phyloP scores from a whole-genome alignment of 495 filamentous ascomycete species.

The Hypoxylon cercidicola region DNA sequence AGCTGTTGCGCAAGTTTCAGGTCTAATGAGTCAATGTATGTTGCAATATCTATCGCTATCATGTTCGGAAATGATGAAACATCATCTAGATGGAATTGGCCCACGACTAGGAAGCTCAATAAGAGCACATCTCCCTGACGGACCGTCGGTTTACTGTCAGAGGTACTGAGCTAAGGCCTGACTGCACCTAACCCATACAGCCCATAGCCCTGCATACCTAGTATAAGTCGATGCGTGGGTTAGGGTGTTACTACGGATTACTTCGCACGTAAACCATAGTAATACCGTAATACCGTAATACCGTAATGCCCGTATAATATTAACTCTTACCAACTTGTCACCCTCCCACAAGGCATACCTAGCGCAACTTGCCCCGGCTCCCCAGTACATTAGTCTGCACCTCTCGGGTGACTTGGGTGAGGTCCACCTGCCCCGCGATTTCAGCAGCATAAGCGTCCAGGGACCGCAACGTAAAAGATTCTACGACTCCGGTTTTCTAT shows the following conservation, averaged over 20 bases:
- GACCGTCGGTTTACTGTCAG: neutral
- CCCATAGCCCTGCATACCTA: no score
- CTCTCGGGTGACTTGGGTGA: conserved; percentile 40
- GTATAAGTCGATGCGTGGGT: neutral
- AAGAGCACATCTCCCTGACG: neutral
- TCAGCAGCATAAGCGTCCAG: conserved; percentile 30
- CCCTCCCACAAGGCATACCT: conserved; percentile 24
- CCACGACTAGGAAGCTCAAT: conserved; percentile 28
- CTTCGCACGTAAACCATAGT: conserved; percentile 15
- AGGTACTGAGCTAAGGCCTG: no score
- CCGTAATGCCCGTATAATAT: neutral
- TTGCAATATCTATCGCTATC: conserved; percentile 40
- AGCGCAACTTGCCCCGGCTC: conserved; percentile 32
- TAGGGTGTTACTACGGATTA: neutral
- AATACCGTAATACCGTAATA: conserved; percentile 15
- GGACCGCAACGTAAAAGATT: conserved; percentile 41
- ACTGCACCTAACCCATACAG: no score
- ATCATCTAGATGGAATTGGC: conserved; percentile 27
- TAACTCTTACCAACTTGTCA: neutral
- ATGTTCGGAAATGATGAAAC: conserved; percentile 31
- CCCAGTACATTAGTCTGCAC: conserved; percentile 11
- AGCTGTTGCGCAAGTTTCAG: conserved; percentile 29
- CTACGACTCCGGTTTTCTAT: conserved; percentile 43
- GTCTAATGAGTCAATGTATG: conserved; percentile 33
- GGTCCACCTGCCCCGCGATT: conserved; percentile 42